Evolutionary conservation across 2,329 filamentous ascomycete species (phyloP).

Genomic region (Fusarium duplospermum): DNA sequence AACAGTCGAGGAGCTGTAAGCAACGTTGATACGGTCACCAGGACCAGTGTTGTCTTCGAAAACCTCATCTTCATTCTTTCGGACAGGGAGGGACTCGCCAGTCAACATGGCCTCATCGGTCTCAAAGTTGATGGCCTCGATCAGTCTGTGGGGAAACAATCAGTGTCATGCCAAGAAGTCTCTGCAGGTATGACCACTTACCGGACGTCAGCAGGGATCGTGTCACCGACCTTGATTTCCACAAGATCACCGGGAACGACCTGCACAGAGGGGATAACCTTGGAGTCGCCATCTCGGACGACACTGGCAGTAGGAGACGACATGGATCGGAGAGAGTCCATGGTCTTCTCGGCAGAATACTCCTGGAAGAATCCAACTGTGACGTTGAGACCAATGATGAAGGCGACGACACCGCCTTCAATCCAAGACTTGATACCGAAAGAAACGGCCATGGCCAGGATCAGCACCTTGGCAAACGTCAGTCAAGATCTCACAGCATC

Average conservation of each 20-base stretch:
- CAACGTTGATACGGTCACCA: constrained; percentile 71
- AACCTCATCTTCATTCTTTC: constrained; percentile 61
- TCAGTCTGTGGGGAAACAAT: constrained; percentile 61
- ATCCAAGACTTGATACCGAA: constrained; percentile 70
- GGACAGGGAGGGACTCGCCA: constrained; percentile 71
- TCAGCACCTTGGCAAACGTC: constrained; percentile 56
- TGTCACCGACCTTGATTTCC: constrained; percentile 66
- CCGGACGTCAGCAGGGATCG: constrained; percentile 70
- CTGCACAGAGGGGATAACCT: constrained; percentile 53
- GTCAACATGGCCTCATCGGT: constrained; percentile 75
- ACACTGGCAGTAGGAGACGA: constrained; percentile 58
- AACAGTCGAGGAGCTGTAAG: constrained; percentile 71
- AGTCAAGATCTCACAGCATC: constrained; percentile 16
- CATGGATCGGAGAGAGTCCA: constrained; percentile 59
- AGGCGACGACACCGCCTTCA: constrained; percentile 68
- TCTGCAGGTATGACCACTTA: constrained; percentile 59
- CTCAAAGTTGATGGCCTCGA: constrained; percentile 73
- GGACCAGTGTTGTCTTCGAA: constrained; percentile 54
- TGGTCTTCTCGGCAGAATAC: constrained; percentile 61
- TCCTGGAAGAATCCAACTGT: constrained; percentile 62
- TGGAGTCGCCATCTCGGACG: constrained; percentile 55
- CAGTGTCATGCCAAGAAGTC: constrained; percentile 54
- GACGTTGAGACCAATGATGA: constrained; percentile 69
- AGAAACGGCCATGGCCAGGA: constrained; percentile 67
- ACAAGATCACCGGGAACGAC: constrained; percentile 70